These are phyloP conservation scores for Paramecium caudatum DNA, from an alignment of 73 alveolate genomes.

Conservation along the genomic window DNA sequence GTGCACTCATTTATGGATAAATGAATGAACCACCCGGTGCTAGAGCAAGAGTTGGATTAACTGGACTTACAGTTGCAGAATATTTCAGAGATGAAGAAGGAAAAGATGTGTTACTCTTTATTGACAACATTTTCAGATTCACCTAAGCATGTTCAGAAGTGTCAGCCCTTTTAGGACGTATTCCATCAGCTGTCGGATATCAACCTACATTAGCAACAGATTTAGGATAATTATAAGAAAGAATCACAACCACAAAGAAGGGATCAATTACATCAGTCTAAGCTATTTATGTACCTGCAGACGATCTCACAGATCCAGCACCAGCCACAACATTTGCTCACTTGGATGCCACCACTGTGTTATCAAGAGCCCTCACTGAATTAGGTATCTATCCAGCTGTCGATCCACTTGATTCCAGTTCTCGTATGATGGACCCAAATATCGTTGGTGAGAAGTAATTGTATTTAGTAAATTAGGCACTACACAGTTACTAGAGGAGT, in stretches of 20 bases:
- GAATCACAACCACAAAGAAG: conserved; percentile 97
- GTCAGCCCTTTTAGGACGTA: conserved; percentile 98
- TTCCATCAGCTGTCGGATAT: conserved; percentile 99
- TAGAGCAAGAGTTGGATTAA: conserved; percentile 97
- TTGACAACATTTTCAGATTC: conserved; percentile 98
- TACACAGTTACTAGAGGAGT: conserved; percentile 92
- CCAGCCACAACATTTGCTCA: conserved; percentile 99
- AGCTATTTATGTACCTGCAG: conserved; percentile 98
- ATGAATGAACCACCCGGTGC: conserved; percentile 99
- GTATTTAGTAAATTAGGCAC: conserved; percentile 47
- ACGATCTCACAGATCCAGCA: conserved; percentile 98
- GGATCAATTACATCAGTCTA: conserved; percentile 98
- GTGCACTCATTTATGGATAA: conserved; percentile 98
- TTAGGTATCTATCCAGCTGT: conserved; percentile 99
- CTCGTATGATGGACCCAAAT: conserved; percentile 97
- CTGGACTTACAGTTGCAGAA: conserved; percentile 98
- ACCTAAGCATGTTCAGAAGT: conserved; percentile 99
- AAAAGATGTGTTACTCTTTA: conserved; percentile 97
- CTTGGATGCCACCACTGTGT: conserved; percentile 98
- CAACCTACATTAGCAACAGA: conserved; percentile 99
- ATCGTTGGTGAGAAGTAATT: conserved; percentile 89
- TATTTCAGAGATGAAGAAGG: conserved; percentile 99
- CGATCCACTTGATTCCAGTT: conserved; percentile 98
- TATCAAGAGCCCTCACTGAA: conserved; percentile 93
- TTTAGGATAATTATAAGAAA: conserved; percentile 96